Evolutionary conservation across 257 asterid species (phyloP).

Genomic region (Cinchona pubescens): DNA sequence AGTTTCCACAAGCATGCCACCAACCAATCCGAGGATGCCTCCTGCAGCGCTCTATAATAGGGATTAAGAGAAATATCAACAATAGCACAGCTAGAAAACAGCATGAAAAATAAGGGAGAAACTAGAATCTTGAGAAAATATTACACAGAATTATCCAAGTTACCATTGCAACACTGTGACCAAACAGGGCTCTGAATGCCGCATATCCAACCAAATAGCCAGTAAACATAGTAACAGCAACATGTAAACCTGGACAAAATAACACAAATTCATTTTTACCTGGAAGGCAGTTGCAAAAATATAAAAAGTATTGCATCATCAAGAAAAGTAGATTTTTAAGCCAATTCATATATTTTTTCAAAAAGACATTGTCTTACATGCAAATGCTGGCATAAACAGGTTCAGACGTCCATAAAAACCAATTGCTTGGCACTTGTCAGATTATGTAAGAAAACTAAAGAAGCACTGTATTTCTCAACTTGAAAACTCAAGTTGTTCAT

Average conservation of each 20-base stretch:
- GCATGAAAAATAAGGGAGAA: neutral
- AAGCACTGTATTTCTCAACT: neutral
- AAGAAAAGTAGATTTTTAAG: too few relatives aligned
- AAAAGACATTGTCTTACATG: neutral
- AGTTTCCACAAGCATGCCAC: slow-evolving; percentile 84
- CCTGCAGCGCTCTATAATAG: slow-evolving; percentile 82
- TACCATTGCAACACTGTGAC: slow-evolving; percentile 80
- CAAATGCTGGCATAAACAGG: neutral
- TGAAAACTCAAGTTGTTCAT: neutral
- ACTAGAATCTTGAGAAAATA: neutral
- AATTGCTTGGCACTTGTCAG: neutral
- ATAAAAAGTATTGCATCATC: too few relatives aligned
- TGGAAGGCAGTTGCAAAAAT: too few relatives aligned
- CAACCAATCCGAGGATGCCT: slow-evolving; percentile 89
- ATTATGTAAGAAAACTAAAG: too few relatives aligned
- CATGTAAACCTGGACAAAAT: slow-evolving; percentile 68
- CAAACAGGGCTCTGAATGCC: slow-evolving; percentile 85
- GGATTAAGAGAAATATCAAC: slow-evolving; percentile 4
- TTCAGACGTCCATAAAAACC: neutral
- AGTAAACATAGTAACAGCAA: slow-evolving; percentile 75
- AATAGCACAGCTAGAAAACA: neutral
- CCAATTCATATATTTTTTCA: too few relatives aligned
- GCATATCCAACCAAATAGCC: slow-evolving; percentile 85
- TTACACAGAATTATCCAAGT: neutral
- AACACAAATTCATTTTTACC: slow-evolving; percentile 2